These are phyloP conservation scores for Tolypocladium tundrense DNA, from an alignment of 2,329 filamentous ascomycete genomes.

Conservation along the genomic window DNA sequence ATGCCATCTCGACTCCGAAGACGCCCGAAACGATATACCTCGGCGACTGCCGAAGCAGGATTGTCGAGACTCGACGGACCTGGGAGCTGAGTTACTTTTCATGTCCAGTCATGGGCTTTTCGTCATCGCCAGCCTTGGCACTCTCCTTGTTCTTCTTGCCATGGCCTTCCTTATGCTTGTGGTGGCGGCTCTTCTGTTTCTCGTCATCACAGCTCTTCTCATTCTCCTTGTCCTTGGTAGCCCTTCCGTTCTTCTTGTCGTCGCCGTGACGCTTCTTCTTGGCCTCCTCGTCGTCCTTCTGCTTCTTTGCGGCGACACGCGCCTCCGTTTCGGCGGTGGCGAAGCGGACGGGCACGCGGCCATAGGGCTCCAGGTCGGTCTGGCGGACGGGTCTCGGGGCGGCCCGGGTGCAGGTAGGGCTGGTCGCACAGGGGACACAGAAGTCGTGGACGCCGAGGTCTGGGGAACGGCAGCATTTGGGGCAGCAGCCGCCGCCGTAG, in stretches of 20 bases:
- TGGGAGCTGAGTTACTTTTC: neutral
- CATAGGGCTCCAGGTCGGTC: neutral
- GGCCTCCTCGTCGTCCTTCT: neutral
- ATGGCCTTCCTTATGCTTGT: neutral
- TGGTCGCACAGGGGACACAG: constrained; percentile 17
- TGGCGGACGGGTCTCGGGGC: neutral
- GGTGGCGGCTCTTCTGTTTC: neutral
- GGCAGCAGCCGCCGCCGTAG: constrained; percentile 13
- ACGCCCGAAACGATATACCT: neutral
- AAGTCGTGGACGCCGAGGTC: constrained; percentile 22
- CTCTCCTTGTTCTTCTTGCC: neutral
- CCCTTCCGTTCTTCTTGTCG: neutral
- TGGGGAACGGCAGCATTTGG: constrained; percentile 18
- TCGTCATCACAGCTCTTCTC: neutral
- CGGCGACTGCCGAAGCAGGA: neutral
- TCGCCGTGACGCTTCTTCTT: neutral
- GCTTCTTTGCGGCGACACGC: neutral
- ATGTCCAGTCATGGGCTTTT: neutral
- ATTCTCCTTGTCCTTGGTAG: neutral
- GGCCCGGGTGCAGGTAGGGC: constrained; percentile 10
- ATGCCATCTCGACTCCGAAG: neutral
- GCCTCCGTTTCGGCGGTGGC: neutral
- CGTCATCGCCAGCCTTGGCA: neutral
- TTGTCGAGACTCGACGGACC: neutral
- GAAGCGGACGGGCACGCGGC: neutral